Evolutionary conservation across 1,284 basidiomycete genomes (phyloP), one percentile per base, ranked within the genome.

Genomic region (Ganoderma sp.): DNA sequence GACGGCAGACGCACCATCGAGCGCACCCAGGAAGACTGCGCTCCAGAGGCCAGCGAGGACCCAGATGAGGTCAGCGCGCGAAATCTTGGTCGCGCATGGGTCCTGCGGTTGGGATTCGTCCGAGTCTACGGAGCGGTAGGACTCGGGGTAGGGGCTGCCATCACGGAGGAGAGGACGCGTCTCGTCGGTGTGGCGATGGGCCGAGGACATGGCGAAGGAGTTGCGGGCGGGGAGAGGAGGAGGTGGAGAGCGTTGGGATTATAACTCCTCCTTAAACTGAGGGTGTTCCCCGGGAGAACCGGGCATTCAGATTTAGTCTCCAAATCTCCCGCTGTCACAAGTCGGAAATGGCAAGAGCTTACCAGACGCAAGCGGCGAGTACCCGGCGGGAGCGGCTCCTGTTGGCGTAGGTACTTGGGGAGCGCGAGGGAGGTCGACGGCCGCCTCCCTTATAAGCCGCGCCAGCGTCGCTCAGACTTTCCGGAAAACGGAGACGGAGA

Each of bases 1-100:
- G 68, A 60, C 45, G 57, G 60, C 58, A 63, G 65, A 75, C 81
- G 73, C 79, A 88, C 93, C 92, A 77, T 96, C 93, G 73, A 96
- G 85, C 61, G 93, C 90, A 72, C 90, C 91, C 54, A 96, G 83
- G 76, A 96, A 90, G 32, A 94, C 90, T 54, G 88, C 90, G 74
- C 88, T 90, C 91, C 91, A 93, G 63, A 94, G 81, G 17, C 89
- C 92, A 45, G 87, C 84, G 62, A 94, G 83, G 63, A 94, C 87
- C 90, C 90, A 93, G 67, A 81, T 79, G 69, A 88, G 83, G 71
- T 91, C 87, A 37, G 74, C 67, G 59, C 78, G 81, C 52, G 88
- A 87, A 67, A 87, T 81, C 70, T 84, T 81, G 78, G 84, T 84
- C 6, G 71, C 66, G 25, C 73, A 63, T 32, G 67, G 69, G 12